These are phyloP conservation scores for Sporothrix schenckii DNA, from an alignment of 2,329 filamentous ascomycete species.

Conservation along the genomic window DNA sequence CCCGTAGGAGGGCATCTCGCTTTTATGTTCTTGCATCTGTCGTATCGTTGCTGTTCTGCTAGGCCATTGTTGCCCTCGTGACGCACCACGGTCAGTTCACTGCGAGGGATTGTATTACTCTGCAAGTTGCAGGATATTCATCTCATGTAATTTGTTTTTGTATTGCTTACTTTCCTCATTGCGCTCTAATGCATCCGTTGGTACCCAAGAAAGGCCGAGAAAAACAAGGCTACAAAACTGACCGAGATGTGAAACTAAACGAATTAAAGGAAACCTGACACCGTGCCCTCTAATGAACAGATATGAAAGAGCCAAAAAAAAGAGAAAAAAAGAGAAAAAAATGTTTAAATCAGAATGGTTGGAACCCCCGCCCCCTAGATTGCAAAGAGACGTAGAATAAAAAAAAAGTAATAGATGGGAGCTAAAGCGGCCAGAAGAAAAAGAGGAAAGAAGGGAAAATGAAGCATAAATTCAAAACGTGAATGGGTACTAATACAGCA, in stretches of 20 bases:
- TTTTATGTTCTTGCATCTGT: background rate
- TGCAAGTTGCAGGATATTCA: background rate
- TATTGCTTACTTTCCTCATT: background rate
- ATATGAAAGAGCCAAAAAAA: constrained; percentile 12
- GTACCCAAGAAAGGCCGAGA: background rate
- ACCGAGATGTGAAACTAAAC: background rate
- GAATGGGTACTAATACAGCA: constrained; percentile 28
- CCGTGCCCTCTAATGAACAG: constrained; percentile 10
- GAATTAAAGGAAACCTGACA: background rate
- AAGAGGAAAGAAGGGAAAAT: background rate
- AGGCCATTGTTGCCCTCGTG: background rate
- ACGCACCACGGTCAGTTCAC: too few species aligned
- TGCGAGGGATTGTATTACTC: too few species aligned
- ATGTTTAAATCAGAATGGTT: background rate
- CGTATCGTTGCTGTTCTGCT: background rate
- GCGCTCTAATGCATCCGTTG: constrained; percentile 16
- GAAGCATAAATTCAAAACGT: constrained; percentile 14
- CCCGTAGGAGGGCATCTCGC: background rate
- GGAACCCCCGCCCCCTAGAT: background rate
- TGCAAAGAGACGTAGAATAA: background rate
- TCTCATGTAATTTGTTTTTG: background rate
- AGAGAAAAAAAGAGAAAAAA: background rate
- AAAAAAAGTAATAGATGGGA: constrained; percentile 6
- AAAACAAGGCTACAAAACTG: background rate
- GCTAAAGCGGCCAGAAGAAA: constrained; percentile 1